phyloP scores from a whole-genome alignment of 768 basidiomycete species.

The Coprinopsis cinerea region DNA sequence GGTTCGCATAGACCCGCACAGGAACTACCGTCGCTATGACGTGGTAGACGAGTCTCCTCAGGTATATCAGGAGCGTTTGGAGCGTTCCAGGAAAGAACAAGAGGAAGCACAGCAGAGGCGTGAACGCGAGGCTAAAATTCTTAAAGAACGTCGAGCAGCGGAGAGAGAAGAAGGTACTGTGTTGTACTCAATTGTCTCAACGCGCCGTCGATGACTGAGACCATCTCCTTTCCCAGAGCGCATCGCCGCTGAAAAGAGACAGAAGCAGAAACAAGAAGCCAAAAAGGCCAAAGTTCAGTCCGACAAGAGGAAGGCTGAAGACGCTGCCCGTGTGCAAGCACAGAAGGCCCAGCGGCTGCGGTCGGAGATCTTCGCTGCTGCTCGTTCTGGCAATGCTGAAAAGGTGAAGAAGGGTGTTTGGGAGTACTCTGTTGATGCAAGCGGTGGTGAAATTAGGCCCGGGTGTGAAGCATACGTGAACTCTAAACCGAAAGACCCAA shows the following conservation, averaged over 20 bases:
- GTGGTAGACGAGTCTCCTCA: slow-evolving; percentile 11
- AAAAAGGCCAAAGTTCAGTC: slow-evolving; percentile 53
- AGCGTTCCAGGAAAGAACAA: slow-evolving; percentile 46
- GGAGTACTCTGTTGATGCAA: slow-evolving; percentile 66
- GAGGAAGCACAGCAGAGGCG: slow-evolving; percentile 49
- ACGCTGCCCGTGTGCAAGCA: slow-evolving; percentile 40
- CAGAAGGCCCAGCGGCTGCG: slow-evolving; percentile 50
- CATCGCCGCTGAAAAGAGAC: slow-evolving; percentile 49
- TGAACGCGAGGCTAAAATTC: slow-evolving; percentile 39
- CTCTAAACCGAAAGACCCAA: slow-evolving; percentile 41
- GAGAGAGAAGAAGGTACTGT: slow-evolving; percentile 53
- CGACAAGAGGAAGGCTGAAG: slow-evolving; percentile 43
- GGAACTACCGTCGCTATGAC: neutral
- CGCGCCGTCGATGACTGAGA: neutral
- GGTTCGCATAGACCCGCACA: no score
- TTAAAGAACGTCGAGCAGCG: slow-evolving; percentile 40
- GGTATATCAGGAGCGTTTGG: slow-evolving; percentile 31
- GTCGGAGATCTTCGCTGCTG: slow-evolving; percentile 60
- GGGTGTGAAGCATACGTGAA: slow-evolving; percentile 50
- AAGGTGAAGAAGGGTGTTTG: slow-evolving; percentile 60
- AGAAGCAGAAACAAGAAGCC: slow-evolving; percentile 44
- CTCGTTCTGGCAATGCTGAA: slow-evolving; percentile 45
- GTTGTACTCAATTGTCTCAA: slow-evolving; percentile 1
- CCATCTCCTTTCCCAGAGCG: slow-evolving; percentile 34
- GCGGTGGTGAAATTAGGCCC: slow-evolving; percentile 60